Conservation (phyloP, 805 yeast species). For the Lachancea sp. region DNA sequence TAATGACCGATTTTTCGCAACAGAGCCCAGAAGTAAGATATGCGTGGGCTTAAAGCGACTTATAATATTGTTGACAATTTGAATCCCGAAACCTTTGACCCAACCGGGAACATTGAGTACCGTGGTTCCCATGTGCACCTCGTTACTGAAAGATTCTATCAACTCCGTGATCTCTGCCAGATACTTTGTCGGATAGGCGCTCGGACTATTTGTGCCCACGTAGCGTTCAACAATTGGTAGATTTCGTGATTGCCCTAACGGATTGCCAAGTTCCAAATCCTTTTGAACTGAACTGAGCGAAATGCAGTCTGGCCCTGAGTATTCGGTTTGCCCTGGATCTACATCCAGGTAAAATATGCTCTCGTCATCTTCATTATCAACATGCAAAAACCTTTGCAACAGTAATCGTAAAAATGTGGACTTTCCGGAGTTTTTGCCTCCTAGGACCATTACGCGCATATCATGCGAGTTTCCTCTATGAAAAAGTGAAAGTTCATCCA, state of each 20-base stretch:
- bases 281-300: conserved; percentile 39
- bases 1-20: conserved; percentile 13
- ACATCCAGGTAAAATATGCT: conserved; percentile 55
- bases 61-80: conserved; percentile 48
- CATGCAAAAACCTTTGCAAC: conserved; percentile 40
- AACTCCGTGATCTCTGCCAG: conserved; percentile 38
- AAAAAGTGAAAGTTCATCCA: conserved; percentile 20
- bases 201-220: conserved; percentile 65
- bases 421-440: conserved; percentile 74
- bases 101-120: conserved; percentile 84
- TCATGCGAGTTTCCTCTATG: conserved; percentile 21
- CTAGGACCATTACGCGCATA: conserved; percentile 33
- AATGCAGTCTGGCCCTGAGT: conserved; percentile 63
- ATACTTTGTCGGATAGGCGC: conserved; percentile 56
- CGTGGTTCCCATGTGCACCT: conserved; percentile 35
- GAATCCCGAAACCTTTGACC: conserved; percentile 82
- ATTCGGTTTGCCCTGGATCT: conserved; percentile 89
- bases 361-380: conserved; percentile 14
- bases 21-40: conserved; percentile 47
- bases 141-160: conserved; percentile 27
- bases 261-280: conserved; percentile 18
- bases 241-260: conserved; percentile 18
- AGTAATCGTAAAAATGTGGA: conserved; percentile 59
- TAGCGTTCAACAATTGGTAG: conserved; percentile 30
- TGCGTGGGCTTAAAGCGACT: conserved; percentile 45